phyloP scores from a whole-genome alignment of 495 filamentous ascomycete species.

The Cercophora samala region DNA sequence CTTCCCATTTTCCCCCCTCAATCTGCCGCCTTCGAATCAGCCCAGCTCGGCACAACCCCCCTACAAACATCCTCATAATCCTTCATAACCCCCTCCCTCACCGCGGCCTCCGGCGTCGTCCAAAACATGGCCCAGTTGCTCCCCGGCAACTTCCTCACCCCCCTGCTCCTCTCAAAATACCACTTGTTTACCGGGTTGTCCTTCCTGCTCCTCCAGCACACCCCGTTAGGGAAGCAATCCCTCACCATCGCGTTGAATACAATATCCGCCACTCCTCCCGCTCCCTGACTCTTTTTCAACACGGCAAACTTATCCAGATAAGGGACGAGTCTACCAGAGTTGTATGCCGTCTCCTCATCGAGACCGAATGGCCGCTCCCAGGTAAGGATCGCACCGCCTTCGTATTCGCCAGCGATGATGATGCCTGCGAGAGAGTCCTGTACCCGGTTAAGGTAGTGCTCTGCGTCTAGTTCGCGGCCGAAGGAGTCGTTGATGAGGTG shows the following conservation, averaged over 20 bases:
- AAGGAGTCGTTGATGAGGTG: constrained; percentile 95
- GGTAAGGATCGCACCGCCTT: constrained; percentile 90
- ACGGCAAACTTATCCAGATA: constrained; percentile 99
- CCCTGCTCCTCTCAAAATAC: constrained; percentile 88
- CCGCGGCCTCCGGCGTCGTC: constrained; percentile 66
- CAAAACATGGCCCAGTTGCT: constrained; percentile 97
- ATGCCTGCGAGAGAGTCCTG: constrained; percentile 76
- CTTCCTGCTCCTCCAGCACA: constrained; percentile 77
- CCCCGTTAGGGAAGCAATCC: constrained; percentile 74
- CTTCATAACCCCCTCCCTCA: constrained; percentile 54
- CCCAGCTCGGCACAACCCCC: constrained; percentile 78
- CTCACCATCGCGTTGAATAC: constrained; percentile 95
- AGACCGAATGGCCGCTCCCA: constrained; percentile 79
- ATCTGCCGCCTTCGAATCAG: constrained; percentile 62
- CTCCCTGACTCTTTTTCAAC: constrained; percentile 79
- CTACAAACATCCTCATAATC: constrained; percentile 85
- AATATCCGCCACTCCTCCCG: constrained; percentile 88
- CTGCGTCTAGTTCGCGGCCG: constrained; percentile 73
- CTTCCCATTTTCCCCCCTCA: constrained; percentile 26
- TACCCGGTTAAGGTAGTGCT: constrained; percentile 76
- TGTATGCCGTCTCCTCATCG: constrained; percentile 50
- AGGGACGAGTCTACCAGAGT: constrained; percentile 64
- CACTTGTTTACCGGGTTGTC: constrained; percentile 88
- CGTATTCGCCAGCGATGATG: constrained; percentile 94
- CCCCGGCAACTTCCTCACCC: constrained; percentile 72